Evolutionary conservation across 2,329 filamentous ascomycete genomes (phyloP).

Genomic region (Fusarium sp.): DNA sequence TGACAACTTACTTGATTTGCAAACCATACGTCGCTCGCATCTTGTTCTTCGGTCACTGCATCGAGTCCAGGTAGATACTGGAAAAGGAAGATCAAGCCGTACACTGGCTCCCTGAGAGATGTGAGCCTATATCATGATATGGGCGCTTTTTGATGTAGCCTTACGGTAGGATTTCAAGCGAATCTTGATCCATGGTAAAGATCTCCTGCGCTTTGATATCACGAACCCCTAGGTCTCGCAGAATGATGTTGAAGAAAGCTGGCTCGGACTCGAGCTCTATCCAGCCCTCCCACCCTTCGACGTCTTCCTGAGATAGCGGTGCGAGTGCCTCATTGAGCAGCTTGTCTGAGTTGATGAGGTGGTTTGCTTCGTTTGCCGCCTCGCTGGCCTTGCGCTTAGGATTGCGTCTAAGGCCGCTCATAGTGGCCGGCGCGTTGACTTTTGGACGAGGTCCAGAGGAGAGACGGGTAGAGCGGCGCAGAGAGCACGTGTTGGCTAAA

Average conservation of each 20-base stretch:
- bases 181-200: slow-evolving; percentile 73
- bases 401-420: slow-evolving; percentile 47
- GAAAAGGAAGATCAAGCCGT: slow-evolving; percentile 91
- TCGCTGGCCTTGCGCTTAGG: slow-evolving; percentile 58
- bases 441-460: slow-evolving; percentile 13
- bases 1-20: slow-evolving; percentile 76
- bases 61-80: slow-evolving; percentile 68
- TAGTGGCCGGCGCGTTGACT: slow-evolving; percentile 8
- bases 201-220: slow-evolving; percentile 81
- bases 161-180: slow-evolving; percentile 70
- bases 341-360: slow-evolving; percentile 49
- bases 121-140: slow-evolving; percentile 15
- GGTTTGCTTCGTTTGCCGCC: slow-evolving; percentile 42
- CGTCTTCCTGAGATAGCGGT: slow-evolving; percentile 61
- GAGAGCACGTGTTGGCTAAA: neutral
- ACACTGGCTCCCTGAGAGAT: slow-evolving; percentile 70
- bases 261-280: slow-evolving; percentile 91
- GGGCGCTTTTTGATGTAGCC: slow-evolving; percentile 21
- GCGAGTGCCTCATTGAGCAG: slow-evolving; percentile 58
- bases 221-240: slow-evolving; percentile 79
- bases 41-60: slow-evolving; percentile 62
- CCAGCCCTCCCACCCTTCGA: slow-evolving; percentile 74
- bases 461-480: slow-evolving; percentile 38
- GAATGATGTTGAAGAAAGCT: slow-evolving; percentile 85
- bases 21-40: slow-evolving; percentile 79